These are phyloP conservation scores for Hypholoma sublateritium DNA, from an alignment of 768 basidiomycete genomes.

Conservation along the genomic window DNA sequence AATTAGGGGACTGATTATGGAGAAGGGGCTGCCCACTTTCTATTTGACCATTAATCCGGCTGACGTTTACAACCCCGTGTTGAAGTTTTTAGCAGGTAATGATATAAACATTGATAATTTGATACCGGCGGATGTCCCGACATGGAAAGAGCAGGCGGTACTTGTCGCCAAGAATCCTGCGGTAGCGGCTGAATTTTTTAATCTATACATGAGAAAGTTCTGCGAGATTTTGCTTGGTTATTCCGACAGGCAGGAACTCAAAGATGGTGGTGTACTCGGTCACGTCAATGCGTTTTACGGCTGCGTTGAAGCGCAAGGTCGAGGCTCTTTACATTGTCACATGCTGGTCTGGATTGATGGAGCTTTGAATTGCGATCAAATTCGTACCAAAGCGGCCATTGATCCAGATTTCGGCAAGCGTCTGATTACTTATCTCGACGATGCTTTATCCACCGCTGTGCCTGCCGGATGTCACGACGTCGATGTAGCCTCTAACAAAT, in stretches of 20 bases:
- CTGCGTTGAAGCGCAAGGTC: constrained; percentile 37
- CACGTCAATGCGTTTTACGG: constrained; percentile 36
- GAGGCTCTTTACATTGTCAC: constrained; percentile 33
- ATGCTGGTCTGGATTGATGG: constrained; percentile 34
- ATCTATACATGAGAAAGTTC: constrained; percentile 37
- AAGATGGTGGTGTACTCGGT: constrained; percentile 32
- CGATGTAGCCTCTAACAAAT: no score
- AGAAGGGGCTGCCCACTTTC: constrained; percentile 37
- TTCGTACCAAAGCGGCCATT: no score
- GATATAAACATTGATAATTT: constrained; percentile 36
- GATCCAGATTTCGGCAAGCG: no score
- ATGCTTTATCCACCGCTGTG: no score
- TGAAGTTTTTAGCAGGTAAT: constrained; percentile 35
- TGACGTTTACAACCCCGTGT: constrained; percentile 40
- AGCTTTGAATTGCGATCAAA: constrained; percentile 28
- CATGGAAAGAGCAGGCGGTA: constrained; percentile 30
- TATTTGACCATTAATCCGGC: constrained; percentile 47
- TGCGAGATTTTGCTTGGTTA: constrained; percentile 26
- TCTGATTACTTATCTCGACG: no score
- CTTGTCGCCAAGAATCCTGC: constrained; percentile 39
- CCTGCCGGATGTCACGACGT: no score
- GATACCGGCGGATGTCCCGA: constrained; percentile 22
- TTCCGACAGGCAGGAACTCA: constrained; percentile 7
- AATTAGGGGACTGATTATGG: constrained; percentile 36
- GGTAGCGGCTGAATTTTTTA: constrained; percentile 40